Conservation (phyloP, 2,329 filamentous ascomycete species). For the Aureobasidium sp. region DNA sequence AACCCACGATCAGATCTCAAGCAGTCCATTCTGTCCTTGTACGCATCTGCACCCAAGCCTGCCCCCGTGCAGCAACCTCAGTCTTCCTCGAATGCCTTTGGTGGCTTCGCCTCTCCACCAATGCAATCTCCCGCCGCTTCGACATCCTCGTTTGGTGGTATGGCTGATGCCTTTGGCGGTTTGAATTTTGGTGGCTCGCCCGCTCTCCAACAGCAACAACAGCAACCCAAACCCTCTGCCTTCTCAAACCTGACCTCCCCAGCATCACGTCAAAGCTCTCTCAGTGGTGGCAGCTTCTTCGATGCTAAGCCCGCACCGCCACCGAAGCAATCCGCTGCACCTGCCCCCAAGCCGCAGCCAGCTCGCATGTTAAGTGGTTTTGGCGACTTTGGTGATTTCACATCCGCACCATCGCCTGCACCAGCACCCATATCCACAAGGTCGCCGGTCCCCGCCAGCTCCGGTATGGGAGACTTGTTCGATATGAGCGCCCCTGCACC, state of each 20-base stretch:
- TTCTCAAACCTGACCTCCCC: conserved; percentile 57
- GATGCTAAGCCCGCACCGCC: conserved; percentile 48
- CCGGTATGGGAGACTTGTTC: conserved; percentile 64
- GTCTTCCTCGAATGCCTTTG: conserved; percentile 46
- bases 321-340: conserved; percentile 39
- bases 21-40: conserved; percentile 92
- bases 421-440: conserved; percentile 32
- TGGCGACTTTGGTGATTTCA: conserved; percentile 46
- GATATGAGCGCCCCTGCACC: conserved; percentile 52
- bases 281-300: conserved; percentile 76
- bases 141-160: conserved; percentile 49
- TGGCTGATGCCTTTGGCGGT: conserved; percentile 72
- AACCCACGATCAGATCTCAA: conserved; percentile 88
- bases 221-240: conserved; percentile 46
- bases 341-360: conserved; percentile 37
- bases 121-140: conserved; percentile 35
- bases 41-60: conserved; percentile 76
- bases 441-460: conserved; percentile 40
- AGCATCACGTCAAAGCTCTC: conserved; percentile 31
- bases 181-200: conserved; percentile 47
- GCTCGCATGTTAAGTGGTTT: conserved; percentile 46
- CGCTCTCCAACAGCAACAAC: conserved; percentile 31
- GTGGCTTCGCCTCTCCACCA: conserved; percentile 55
- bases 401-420: conserved; percentile 54
- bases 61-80: conserved; percentile 47